These are phyloP conservation scores for Drechslera avenae DNA, from an alignment of 2,329 filamentous ascomycete genomes.

Conservation along the genomic window DNA sequence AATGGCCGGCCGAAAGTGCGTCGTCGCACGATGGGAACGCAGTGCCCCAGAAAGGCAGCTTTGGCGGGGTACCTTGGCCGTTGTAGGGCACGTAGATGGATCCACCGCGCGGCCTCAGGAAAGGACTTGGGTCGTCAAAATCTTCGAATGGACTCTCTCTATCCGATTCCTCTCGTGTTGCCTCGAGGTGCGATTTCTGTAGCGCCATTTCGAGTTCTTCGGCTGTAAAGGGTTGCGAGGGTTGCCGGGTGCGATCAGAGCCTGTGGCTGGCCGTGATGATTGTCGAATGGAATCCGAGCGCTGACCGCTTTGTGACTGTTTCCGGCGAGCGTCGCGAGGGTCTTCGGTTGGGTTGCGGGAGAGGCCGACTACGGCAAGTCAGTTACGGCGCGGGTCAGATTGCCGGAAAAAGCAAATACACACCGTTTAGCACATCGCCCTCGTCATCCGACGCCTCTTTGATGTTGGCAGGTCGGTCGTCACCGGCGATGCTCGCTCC, in stretches of 20 bases:
- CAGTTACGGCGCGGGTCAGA: conserved; percentile 17
- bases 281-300: conserved; percentile 31
- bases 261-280: conserved; percentile 33
- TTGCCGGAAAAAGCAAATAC: conserved; percentile 18
- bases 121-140: conserved; percentile 27
- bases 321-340: conserved; percentile 34
- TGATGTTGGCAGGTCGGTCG: conserved; percentile 42
- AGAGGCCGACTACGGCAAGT: conserved; percentile 41
- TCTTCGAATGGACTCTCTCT: conserved; percentile 24
- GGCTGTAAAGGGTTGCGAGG: conserved; percentile 50
- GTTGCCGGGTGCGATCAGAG: conserved; percentile 34
- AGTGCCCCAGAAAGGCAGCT: conserved; percentile 28
- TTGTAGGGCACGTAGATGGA: conserved; percentile 35
- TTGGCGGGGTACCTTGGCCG: conserved; percentile 28
- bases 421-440: conserved; percentile 53
- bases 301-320: conserved; percentile 34
- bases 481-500: conserved; percentile 42
- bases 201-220: conserved; percentile 54
- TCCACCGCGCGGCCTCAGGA: conserved; percentile 31
- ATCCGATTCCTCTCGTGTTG: conserved; percentile 38
- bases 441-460: conserved; percentile 54
- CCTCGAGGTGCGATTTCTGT: conserved; percentile 47
- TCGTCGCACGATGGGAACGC: conserved; percentile 22
- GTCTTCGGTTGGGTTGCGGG: conserved; percentile 41
- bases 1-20: conserved; percentile 13